Percentiles rank a stretch among this genome's conserved stretches.
Evolutionary conservation across 129 eudicot species (phyloP).

Genomic region (Tagetes patula): DNA sequence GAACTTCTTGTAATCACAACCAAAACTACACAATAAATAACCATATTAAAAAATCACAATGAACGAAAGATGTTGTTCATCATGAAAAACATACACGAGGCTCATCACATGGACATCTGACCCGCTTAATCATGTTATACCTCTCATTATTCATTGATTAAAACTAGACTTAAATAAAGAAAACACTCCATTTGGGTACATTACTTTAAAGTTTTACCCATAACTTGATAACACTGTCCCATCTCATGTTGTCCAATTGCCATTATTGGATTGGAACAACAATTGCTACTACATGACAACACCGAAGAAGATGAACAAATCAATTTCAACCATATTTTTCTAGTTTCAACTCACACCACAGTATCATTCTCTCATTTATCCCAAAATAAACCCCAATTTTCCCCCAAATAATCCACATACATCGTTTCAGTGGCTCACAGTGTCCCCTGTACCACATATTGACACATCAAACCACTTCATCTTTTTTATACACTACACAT

Average conservation of each 20-base stretch:
- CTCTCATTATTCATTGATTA: too few species aligned
- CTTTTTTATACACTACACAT: neutral
- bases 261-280: conserved; percentile 16
- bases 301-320: conserved; percentile 13
- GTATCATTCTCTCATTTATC: conserved; percentile 37
- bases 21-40: too few species aligned
- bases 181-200: too few species aligned
- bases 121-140: too few species aligned
- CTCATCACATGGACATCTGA: too few species aligned
- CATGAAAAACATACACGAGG: too few species aligned
- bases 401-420: conserved; percentile 26
- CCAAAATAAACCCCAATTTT: conserved; percentile 22
- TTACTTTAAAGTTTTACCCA: neutral
- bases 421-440: conserved; percentile 64
- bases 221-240: neutral
- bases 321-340: conserved; percentile 35
- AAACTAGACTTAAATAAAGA: too few species aligned
- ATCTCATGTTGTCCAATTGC: neutral
- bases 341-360: conserved; percentile 67
- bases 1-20: too few species aligned
- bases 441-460: conserved; percentile 22
- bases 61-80: too few species aligned
- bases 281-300: neutral
- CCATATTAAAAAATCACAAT: too few species aligned
- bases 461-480: conserved; percentile 15